A percentile compares a stretch with the other conserved stretches of the same genome.
These are phyloP conservation scores for Phytophthora boehmeriae DNA, from an alignment of 352 stramenopile genomes.

Conservation along the genomic window DNA sequence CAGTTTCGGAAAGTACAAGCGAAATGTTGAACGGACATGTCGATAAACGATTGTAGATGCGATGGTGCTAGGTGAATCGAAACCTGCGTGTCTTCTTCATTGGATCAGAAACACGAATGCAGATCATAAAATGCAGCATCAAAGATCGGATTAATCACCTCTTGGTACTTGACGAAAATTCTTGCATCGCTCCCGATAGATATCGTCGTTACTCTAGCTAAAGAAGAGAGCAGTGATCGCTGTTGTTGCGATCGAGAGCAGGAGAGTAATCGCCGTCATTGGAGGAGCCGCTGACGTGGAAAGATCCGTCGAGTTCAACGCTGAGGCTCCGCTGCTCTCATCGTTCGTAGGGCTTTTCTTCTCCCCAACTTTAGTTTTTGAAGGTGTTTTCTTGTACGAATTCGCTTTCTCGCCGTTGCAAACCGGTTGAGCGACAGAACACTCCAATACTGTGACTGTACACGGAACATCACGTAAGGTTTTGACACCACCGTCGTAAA, in stretches of 20 bases:
- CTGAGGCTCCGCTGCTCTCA: slow-evolving; percentile 15
- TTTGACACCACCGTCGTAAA: not conserved
- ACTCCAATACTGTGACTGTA: slow-evolving; percentile 49
- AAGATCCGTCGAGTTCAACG: slow-evolving; percentile 17
- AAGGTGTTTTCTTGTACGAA: slow-evolving; percentile 34
- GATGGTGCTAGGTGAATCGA: slow-evolving; percentile 24
- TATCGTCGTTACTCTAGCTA: slow-evolving; percentile 7
- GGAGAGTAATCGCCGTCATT: not conserved
- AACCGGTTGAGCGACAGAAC: slow-evolving; percentile 47
- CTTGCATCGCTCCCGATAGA: not conserved
- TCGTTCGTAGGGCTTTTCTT: slow-evolving; percentile 31
- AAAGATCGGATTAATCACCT: not conserved
- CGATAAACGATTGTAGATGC: slow-evolving; percentile 1
- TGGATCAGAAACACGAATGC: no score
- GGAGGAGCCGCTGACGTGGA: slow-evolving; percentile 2
- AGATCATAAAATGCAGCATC: no score
- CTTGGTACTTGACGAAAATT: not conserved
- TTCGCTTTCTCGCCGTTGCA: slow-evolving; percentile 71
- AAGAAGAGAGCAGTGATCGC: not conserved
- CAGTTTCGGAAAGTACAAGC: slow-evolving; percentile 7
- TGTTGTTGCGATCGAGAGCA: not conserved
- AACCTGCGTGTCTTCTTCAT: slow-evolving; percentile 7
- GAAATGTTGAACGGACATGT: not conserved
- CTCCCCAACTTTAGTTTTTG: slow-evolving; percentile 31
- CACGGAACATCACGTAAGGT: not conserved